These are phyloP conservation scores for Populus davidiana DNA, from an alignment of 345 rosid species.

Conservation along the genomic window DNA sequence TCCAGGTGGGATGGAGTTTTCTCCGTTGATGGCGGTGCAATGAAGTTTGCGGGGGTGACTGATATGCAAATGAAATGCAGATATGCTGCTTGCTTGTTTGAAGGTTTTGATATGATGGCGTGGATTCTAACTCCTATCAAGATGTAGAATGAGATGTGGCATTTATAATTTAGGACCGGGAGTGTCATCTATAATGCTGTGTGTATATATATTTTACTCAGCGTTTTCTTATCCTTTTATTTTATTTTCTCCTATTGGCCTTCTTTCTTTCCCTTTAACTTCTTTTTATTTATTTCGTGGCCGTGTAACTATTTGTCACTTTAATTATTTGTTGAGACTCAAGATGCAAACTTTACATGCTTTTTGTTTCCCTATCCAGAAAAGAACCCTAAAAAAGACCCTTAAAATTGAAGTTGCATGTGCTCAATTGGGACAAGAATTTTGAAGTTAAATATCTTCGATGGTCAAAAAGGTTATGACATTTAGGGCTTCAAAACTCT, in stretches of 20 bases:
- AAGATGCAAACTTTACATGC: neutral
- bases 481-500: too few species aligned
- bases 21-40: neutral
- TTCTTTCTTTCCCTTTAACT: neutral
- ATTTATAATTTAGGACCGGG: neutral
- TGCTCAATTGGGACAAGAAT: too few species aligned
- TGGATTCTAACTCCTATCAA: neutral
- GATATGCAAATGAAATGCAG: neutral
- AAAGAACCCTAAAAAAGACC: neutral
- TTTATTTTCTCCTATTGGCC: neutral
- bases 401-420: neutral
- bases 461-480: neutral
- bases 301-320: neutral
- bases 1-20: slow-evolving; percentile 6
- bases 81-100: neutral
- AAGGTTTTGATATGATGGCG: neutral
- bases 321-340: neutral
- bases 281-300: neutral
- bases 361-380: neutral
- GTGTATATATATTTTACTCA: slow-evolving; percentile 13
- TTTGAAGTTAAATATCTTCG: neutral
- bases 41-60: neutral
- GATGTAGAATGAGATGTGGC: neutral
- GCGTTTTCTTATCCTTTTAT: slow-evolving; percentile 2
- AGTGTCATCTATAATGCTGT: neutral